phyloP scores from a whole-genome alignment of 2,329 filamentous ascomycete genomes.

The Colletotrichum higginsianum region DNA sequence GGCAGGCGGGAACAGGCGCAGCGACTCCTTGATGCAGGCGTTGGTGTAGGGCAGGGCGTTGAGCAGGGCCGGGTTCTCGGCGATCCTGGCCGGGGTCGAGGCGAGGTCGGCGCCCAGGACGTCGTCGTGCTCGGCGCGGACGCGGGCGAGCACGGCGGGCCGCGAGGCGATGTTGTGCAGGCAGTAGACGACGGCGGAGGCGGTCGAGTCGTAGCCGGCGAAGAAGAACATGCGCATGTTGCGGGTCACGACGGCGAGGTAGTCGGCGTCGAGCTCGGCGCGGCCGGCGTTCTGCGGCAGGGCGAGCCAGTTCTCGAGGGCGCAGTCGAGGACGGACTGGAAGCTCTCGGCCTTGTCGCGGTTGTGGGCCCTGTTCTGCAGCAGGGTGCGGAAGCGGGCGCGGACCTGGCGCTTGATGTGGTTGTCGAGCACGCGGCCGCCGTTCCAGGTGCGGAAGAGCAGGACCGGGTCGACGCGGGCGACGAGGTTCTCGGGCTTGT shows the following conservation, averaged over 20 bases:
- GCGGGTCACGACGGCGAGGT: slow-evolving; percentile 48
- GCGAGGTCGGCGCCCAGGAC: slow-evolving; percentile 59
- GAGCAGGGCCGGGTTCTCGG: slow-evolving; percentile 60
- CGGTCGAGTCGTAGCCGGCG: slow-evolving; percentile 57
- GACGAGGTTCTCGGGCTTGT: slow-evolving; percentile 44
- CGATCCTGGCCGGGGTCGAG: slow-evolving; percentile 17
- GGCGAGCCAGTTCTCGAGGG: slow-evolving; percentile 50
- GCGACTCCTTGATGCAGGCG: slow-evolving; percentile 69
- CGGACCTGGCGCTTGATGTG: slow-evolving; percentile 49
- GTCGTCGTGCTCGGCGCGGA: slow-evolving; percentile 63
- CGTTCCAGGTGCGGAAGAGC: slow-evolving; percentile 50
- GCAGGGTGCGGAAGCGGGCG: slow-evolving; percentile 45
- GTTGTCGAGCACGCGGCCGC: slow-evolving; percentile 48
- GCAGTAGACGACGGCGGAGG: slow-evolving; percentile 50
- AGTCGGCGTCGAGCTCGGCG: slow-evolving; percentile 45
- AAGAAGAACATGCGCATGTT: slow-evolving; percentile 56
- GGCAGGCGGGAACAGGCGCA: slow-evolving; percentile 68
- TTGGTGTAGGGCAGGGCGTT: slow-evolving; percentile 67
- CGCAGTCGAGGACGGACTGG: slow-evolving; percentile 51
- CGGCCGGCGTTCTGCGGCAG: slow-evolving; percentile 44
- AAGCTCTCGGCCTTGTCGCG: slow-evolving; percentile 35
- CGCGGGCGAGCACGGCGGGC: slow-evolving; percentile 47
- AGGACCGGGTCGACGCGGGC: slow-evolving; percentile 48
- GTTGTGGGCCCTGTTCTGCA: slow-evolving; percentile 44
- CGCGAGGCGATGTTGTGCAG: slow-evolving; percentile 50